Evolutionary conservation across 2,329 filamentous ascomycete genomes (phyloP), one percentile per base, ranked within the genome.

Genomic region (Calonectria multiphialidica): DNA sequence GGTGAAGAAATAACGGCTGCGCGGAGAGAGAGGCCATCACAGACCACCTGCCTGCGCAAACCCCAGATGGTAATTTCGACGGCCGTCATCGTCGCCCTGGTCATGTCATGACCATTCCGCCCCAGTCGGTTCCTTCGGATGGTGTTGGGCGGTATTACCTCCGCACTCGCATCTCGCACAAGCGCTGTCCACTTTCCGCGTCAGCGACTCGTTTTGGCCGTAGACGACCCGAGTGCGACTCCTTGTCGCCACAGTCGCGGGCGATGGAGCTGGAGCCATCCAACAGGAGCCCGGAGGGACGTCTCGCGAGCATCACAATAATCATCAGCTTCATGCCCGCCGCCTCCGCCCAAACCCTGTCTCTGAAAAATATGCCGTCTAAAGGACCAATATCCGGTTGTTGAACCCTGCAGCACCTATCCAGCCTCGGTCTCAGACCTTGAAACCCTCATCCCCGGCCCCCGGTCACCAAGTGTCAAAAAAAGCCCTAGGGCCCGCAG

Each of bases 241-340:
- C 61, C 33, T n/a, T 37, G 40, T 65, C 61, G 67, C 67, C 61
- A 70, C 68, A 70, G 47, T 70, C 61, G 59, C 59, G 40, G 61
- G 49, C 61, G 50, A 70, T 33, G 40, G 40, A 42, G 44, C 33
- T 16, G 12, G 5, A 4, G 9, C n/a, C 13, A 21, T 40, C 53
- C 33, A 59, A 59, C 53, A 33, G 53, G 35, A 21, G 53, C 18
- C 16, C 53, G 23, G 35, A 59, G 37, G 33, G 33, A 23, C 18
- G 35, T 18, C 7, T n/a, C 15, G 33, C n/a, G 37, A 37, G 53
- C 53, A 59, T 30, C 28, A 30, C n/a, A n/a, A n/a, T n/a, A n/a
- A n/a, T 59, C 53, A 59, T 59, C 53, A 37, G 53, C 35, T 59
- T 59, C 53, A 59, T 59, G 33, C 35, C 25, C 28, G 49, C 49